Conservation (phyloP, 495 filamentous ascomycete genomes). For the Neurospora sp. region DNA sequence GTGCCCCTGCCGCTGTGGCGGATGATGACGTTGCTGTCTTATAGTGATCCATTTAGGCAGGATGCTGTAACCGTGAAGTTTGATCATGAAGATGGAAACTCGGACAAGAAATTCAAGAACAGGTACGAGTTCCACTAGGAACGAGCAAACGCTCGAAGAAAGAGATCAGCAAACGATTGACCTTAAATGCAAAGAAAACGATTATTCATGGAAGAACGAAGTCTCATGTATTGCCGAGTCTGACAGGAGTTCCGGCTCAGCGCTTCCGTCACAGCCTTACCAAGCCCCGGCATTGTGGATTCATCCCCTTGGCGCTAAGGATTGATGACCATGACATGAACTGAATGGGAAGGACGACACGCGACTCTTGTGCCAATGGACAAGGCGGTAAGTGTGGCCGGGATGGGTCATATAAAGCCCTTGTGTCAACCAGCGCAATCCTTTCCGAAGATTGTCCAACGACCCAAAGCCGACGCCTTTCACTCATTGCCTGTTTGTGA, state of each 20-base stretch:
- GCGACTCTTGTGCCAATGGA: neutral
- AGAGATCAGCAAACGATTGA: neutral
- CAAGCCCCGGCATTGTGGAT: neutral
- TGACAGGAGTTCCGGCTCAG: neutral
- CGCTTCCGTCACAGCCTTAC: neutral
- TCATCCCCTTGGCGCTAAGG: neutral
- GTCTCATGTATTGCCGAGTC: neutral
- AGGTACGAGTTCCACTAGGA: neutral
- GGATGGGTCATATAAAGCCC: neutral
- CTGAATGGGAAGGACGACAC: neutral
- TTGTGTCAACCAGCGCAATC: neutral
- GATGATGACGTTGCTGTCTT: neutral
- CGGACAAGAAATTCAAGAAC: neutral
- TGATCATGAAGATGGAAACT: neutral
- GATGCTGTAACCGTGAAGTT: neutral
- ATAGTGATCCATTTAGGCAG: neutral
- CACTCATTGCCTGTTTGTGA: neutral
- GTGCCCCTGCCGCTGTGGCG: neutral
- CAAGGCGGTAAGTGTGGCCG: neutral
- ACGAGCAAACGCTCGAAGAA: neutral
- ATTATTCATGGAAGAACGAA: neutral
- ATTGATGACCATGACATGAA: neutral
- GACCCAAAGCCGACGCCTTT: neutral
- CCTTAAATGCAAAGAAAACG: neutral
- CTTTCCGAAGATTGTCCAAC: neutral